Base-by-base conservation (phyloP, 225 moss, liverwort and hornwort species). In the Ulota crispa region DNA sequence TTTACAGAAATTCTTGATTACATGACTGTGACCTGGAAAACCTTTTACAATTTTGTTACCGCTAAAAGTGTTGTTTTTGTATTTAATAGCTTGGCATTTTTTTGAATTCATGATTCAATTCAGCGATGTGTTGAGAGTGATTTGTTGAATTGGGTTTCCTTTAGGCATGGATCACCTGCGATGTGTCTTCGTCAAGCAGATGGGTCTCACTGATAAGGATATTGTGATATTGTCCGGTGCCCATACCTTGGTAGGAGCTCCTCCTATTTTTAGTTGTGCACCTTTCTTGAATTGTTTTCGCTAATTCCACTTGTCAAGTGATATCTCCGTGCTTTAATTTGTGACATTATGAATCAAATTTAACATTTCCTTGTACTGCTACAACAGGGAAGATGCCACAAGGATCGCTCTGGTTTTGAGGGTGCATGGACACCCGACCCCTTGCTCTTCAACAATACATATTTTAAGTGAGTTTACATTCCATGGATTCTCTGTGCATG, bases 181-280 rank as follows among this genome's bases (percentile, higher is more conserved):
- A 42, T 92, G 94, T 80, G 93, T 99, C 52, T 99, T 99, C 60
- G 80, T 87, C 14, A 83, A 92, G 62, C 90, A 84, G 0, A 91
- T 96, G 89, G 99, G 99, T 19, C 83, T 96, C 23, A 83, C 79
- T 52, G 99, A 99, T 43, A 84, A 94, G 85, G 99, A 99, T 53
- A 92, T 99, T 28, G 99, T 99, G 26, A 91, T 87, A 16, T 85
- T 99, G 28, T 99, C 99, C 34, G 99, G 99, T 62, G 99, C 99
- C 12, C 99, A 99, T 50, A 99, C 99, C 21, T 75, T 99, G 89
- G 99, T 99, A 89, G n/a, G 91, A 30, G n/a, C 63, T 12, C 13
- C 12, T 39, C 0, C n/a, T 8, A 6, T 23, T 21, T 10, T 10
- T 2, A 9, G 3, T 3, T 72, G 42, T n/a, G 15, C 18, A 24